Evolutionary conservation across 805 yeast species (phyloP), one percentile per base, ranked within the genome.

Genomic region (Yarrowia yakushimensis): DNA sequence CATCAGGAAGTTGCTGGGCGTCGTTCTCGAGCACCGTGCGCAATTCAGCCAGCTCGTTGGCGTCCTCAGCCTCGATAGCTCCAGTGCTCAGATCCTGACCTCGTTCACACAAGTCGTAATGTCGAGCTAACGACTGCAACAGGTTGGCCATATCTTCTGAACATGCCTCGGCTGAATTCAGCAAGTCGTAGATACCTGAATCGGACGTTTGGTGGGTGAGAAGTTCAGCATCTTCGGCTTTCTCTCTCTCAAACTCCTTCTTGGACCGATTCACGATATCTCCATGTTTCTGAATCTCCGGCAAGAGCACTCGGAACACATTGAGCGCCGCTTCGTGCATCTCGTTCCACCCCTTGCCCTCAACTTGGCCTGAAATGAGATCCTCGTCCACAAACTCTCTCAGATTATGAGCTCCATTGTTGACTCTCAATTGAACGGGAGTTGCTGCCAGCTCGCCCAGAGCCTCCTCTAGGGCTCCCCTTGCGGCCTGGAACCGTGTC

Each of bases 381-480:
- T 33, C 42, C 17, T 52, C 59, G 33, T 52, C 59, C 17, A 52
- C 59, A 36, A 52, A 52, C 33, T 52, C 59, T 12, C 59, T 5
- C 39, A 52, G 33, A 30, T 52, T 36, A 23, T 52, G 59, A 5
- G 59, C 59, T 27, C 59, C 43, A 10, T 36, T 36, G 33, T 25
- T 33, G 17, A 36, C 43, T 33, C 33, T 20, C 22, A 48, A 13
- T 23, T 48, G 39, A 4, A 52, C 59, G 2, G 59, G 59, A 34
- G 59, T 52, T 5, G 59, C 59, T n/a, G 59, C 59, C 25, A 52
- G n/a, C 27, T 52, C 59, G n/a, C 59, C 59, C 10, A 52, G n/a
- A 4, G 59, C 59, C 6, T 33, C 43, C 43, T 52, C 59, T 43
- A 52, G 25, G 11, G 59, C 42, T 23, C 59, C 59, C 17, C 43